Base-by-base conservation (phyloP, 2,329 filamentous ascomycete species). In the Bisporella sp. region DNA sequence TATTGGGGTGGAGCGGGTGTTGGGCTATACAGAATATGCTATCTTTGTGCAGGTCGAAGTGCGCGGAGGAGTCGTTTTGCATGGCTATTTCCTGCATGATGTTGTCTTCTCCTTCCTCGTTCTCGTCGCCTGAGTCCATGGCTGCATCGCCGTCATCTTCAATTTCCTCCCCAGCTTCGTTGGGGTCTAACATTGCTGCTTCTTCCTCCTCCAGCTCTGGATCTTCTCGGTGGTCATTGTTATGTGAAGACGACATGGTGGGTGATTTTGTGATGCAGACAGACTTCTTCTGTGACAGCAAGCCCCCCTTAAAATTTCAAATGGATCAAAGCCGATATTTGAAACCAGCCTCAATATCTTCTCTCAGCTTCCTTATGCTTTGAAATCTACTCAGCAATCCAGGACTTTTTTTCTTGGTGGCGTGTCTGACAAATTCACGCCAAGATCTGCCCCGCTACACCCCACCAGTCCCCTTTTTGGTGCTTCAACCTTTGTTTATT, bases 21-120 rank as follows among this genome's bases (percentile, higher is more conserved):
- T 96, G 89, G 13, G 92, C 89, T 66, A 99, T 93, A 70, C 88
- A 83, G 74, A 96, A 99, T 64, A 99, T 87, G 54, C 86, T 91
- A 76, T 96, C 90, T 60, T 83, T 86, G 73, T 96, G 89, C 35
- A 72, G 70, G 73, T 97, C 93, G 65, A 97, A 96, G 74, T 95
- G 92, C 53, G 89, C 92, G 58, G 85, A 76, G 58, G 89, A 95
- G 75, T 99, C 92, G 75, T 97, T 99, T 56, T 93, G 82, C 5
- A 97, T 76, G 41, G 81, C 72, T 41, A 96, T 82, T 67, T 93
- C 89, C 66, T 85, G 73, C 51, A 74, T 64, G 47, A 74, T 69
- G 59, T 84, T 78, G 31, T 74, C 71, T 13, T 74, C 71, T 47
- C 78, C 71, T 47, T 78, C 76, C 31, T 70, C 63, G n/a, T 69